Evolutionary conservation across 495 filamentous ascomycete genomes (phyloP).

Genomic region (Penicillium herquei): DNA sequence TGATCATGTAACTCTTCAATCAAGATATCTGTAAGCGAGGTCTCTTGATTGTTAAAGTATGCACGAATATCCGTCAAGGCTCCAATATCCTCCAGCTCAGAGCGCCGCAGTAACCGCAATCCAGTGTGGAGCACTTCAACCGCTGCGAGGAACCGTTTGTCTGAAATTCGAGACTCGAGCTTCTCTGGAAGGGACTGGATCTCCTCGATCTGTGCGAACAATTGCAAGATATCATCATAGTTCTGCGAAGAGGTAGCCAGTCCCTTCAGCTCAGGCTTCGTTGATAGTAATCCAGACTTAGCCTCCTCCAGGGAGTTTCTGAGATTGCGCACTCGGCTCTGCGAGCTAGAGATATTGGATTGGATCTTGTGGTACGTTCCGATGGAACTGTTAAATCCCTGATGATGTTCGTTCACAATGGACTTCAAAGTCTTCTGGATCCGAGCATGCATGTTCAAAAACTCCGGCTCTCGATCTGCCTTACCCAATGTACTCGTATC

Average conservation of each 20-base stretch:
- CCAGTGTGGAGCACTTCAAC: constrained; percentile 90
- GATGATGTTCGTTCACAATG: constrained; percentile 97
- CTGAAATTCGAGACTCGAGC: constrained; percentile 88
- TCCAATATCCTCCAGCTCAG: constrained; percentile 89
- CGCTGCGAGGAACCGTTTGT: constrained; percentile 91
- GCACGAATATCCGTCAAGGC: constrained; percentile 80
- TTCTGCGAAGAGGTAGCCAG: constrained; percentile 80
- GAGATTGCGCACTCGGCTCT: constrained; percentile 76
- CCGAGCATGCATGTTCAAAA: constrained; percentile 74
- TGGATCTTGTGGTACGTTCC: constrained; percentile 99
- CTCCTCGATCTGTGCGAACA: constrained; percentile 80
- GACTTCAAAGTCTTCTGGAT: constrained; percentile 88
- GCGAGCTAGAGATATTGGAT: constrained; percentile 83
- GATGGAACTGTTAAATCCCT: constrained; percentile 98
- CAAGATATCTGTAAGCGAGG: constrained; percentile 86
- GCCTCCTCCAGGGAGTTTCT: constrained; percentile 81
- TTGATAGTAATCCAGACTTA: constrained; percentile 76
- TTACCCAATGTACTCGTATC: constrained; percentile 91
- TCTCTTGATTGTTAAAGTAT: constrained; percentile 92
- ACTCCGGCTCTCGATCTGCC: constrained; percentile 80
- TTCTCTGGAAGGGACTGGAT: constrained; percentile 89
- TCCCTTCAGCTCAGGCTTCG: constrained; percentile 88
- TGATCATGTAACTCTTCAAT: constrained; percentile 97
- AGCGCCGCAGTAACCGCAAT: constrained; percentile 73
- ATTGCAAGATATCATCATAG: constrained; percentile 87